These are phyloP conservation scores for Diaporthe helianthi DNA, from an alignment of 2,329 filamentous ascomycete species.

Conservation along the genomic window DNA sequence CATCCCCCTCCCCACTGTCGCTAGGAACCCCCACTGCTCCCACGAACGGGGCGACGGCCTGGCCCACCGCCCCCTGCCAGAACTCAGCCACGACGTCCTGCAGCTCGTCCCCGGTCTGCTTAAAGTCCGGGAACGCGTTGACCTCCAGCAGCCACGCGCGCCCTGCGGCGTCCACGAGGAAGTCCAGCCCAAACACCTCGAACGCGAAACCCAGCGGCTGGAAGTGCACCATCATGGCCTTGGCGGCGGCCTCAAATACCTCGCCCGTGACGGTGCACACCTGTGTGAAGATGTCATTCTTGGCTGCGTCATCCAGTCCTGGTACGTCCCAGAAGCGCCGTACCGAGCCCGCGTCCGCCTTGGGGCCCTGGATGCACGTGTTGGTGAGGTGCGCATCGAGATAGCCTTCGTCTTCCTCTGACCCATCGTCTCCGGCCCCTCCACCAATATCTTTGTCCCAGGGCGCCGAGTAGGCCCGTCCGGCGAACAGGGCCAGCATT, in stretches of 20 bases:
- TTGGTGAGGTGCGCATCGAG: conserved; percentile 89
- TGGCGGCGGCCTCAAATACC: conserved; percentile 84
- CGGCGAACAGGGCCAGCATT: conserved; percentile 94
- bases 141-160: conserved; percentile 83
- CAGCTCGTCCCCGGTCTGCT: conserved; percentile 82
- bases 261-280: conserved; percentile 78
- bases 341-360: conserved; percentile 64
- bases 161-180: conserved; percentile 74
- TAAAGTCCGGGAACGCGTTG: conserved; percentile 96
- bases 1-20: conserved; percentile 40
- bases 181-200: conserved; percentile 92
- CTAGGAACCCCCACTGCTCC: conserved; percentile 41
- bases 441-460: conserved; percentile 43
- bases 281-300: conserved; percentile 70
- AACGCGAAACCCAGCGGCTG: conserved; percentile 88
- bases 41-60: conserved; percentile 75
- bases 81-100: conserved; percentile 75
- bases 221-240: conserved; percentile 88
- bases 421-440: background rate
- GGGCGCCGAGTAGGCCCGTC: conserved; percentile 73
- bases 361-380: conserved; percentile 80
- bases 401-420: conserved; percentile 48
- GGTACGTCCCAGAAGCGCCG: conserved; percentile 75
- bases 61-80: conserved; percentile 75
- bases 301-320: conserved; percentile 43